Base-by-base conservation (phyloP, 108 stramenopile species). In the Schizochytrium sp. region DNA sequence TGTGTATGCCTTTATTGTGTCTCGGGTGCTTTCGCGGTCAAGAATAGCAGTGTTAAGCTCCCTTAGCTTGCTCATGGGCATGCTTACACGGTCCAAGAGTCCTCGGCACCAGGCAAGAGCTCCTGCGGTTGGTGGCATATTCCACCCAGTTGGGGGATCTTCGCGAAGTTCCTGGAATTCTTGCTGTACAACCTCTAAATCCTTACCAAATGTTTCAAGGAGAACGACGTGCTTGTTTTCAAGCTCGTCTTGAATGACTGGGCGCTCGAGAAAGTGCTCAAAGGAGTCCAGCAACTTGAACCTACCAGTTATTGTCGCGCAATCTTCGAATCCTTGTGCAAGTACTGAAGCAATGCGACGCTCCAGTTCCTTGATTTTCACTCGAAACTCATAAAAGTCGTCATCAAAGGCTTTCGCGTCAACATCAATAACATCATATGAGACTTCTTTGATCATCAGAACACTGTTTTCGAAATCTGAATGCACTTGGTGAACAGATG, bases 51-150 rank as follows among this genome's bases (percentile, higher is more conserved):
- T 69, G 61, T 91, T 91, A 7, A 93, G 89, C 38, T 56, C 44
- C 49, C 72, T 61, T 47, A 93, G 64, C 72, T 93, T 93, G 28
- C 72, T 57, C 90, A 93, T 91, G 46, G 92, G 92, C n/a, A 91
- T 41, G 3, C 72, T 38, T 4, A 92, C 72, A 45, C 92, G 89
- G 45, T 90, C 88, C 46, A 90, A 49, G 73, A 93, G 87, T 40
- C 92, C 91, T 0, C 90, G 89, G 57, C 88, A 90, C 92, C 92
- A 93, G 19, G 91, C 88, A 4, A 93, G 88, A 45, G 92, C 91
- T 3, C 92, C 92, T 15, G 91, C 91, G 61, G 90, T 92, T 38
- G 92, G 92, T 46, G 92, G 91, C 45, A 92, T 59, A 89, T 93
- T 93, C 55, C 13, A 45, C 3, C 61, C 87, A 44, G 92, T 88